Percentiles rank a stretch among this genome's conserved stretches.
Conservation (phyloP, 371 early-diverging fungal species). For the Chytridium lagenaria region DNA sequence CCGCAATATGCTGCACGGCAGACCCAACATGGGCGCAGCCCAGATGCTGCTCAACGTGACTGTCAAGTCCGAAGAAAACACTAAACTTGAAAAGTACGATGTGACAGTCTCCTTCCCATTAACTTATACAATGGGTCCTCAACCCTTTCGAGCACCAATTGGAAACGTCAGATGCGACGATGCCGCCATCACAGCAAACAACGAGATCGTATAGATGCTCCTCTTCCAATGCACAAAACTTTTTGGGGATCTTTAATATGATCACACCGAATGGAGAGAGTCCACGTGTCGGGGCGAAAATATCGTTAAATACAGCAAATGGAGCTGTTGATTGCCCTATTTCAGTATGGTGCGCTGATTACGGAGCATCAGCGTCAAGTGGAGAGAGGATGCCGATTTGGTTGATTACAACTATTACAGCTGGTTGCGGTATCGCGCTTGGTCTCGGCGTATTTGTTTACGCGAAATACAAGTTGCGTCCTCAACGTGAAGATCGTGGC, state of each 20-base stretch:
- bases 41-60: slow-evolving; percentile 23
- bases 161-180: slow-evolving; percentile 27
- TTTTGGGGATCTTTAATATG: slow-evolving; percentile 20
- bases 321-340: background rate
- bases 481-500: background rate
- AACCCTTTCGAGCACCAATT: slow-evolving; percentile 28
- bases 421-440: background rate
- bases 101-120: slow-evolving; percentile 20
- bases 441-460: background rate
- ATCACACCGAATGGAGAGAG: slow-evolving; percentile 10
- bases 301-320: background rate
- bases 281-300: background rate
- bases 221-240: background rate
- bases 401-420: background rate
- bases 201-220: background rate
- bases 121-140: slow-evolving; percentile 22
- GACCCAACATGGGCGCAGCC: slow-evolving; percentile 8
- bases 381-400: background rate
- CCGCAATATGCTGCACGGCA: slow-evolving; percentile 17
- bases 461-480: slow-evolving; percentile 1
- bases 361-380: background rate
- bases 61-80: slow-evolving; percentile 1
- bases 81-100: slow-evolving; percentile 8
- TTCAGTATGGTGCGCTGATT: slow-evolving; percentile 11
- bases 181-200: background rate